Base-by-base conservation (phyloP, 2,329 filamentous ascomycete species). In the Kalaharituber pfeilii region DNA sequence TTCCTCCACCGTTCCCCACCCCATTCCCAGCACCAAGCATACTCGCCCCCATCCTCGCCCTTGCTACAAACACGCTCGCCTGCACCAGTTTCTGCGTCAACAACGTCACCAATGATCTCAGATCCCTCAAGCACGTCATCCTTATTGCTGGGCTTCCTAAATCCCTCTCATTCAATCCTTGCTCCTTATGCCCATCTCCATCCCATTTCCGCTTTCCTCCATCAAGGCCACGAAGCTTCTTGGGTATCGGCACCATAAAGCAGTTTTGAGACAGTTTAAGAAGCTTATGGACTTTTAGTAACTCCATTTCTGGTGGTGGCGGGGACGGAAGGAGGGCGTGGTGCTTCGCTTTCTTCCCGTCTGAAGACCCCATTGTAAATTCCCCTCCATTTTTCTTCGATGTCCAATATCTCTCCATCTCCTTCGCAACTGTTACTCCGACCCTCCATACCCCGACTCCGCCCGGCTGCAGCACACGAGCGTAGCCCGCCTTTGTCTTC, bases 21-120 rank as follows among this genome's bases (percentile, higher is more conserved):
- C 9, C 30, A n/a, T 9, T n/a, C 9, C n/a, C 30, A 9, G 9
- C 30, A 36, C 30, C 30, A 20, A 47, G 24, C n/a, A 47, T 15
- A 9, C 18, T 47, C 15, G 49, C 28, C 18, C 54, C 53, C 5
- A 51, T 33, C 22, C 59, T 45, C 26, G 54, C 57, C 47, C 54
- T 57, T 18, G 59, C 56, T 47, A 59, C 56, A 29, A 59, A 60
- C 5, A 61, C 50, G 44, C 52, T 49, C 27, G 58, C 49, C 26
- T 56, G 54, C 9, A 60, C 56, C 9, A 61, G 53, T 13, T 54
- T 45, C 25, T 39, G 56, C 29, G 58, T 61, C 22, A 61, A 28
- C 22, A 50, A 53, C n/a, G 57, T 30, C 30, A 56, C 54, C 5
- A 61, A 36, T 11, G 47, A 55, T 30, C 60, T 54, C 9, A 60